Evolutionary conservation across 768 basidiomycete genomes (phyloP).

Genomic region (Mrakia gelida): DNA sequence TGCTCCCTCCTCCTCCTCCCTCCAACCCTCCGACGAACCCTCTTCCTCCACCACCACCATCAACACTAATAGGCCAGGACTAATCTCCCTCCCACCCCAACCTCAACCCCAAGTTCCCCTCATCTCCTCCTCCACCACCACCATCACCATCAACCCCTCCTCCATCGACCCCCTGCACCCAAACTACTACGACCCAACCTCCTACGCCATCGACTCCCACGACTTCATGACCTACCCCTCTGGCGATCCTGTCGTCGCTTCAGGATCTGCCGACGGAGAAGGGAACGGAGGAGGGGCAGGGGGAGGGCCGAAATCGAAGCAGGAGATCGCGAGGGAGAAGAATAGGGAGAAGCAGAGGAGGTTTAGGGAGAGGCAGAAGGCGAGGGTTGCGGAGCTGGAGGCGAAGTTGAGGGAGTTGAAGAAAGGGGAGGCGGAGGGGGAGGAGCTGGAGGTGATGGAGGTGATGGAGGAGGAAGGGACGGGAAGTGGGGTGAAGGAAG

Average conservation of each 20-base stretch:
- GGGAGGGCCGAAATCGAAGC: neutral
- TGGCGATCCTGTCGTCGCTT: neutral
- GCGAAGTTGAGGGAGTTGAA: neutral
- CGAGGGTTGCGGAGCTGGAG: constrained; percentile 4
- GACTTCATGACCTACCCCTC: neutral
- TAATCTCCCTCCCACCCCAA: neutral
- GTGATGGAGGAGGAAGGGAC: too few relatives aligned
- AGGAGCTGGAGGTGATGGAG: neutral
- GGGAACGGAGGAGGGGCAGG: too few relatives aligned
- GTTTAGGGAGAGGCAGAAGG: constrained; percentile 11
- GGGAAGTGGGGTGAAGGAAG: too few relatives aligned
- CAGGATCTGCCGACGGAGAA: neutral
- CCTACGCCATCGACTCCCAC: neutral
- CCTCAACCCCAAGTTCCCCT: too few relatives aligned
- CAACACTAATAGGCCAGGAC: too few relatives aligned
- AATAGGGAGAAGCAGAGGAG: constrained; percentile 6
- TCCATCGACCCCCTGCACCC: constrained; percentile 2
- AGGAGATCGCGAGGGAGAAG: constrained; percentile 14
- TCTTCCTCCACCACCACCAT: too few relatives aligned
- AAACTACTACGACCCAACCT: constrained; percentile 10
- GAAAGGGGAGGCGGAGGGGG: neutral
- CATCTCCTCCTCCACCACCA: neutral
- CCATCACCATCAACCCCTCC: neutral
- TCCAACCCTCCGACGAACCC: too few relatives aligned
- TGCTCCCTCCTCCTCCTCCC: neutral